Conservation (phyloP, 2,329 filamentous ascomycete genomes). For the Myriosclerotinia duriaeana region DNA sequence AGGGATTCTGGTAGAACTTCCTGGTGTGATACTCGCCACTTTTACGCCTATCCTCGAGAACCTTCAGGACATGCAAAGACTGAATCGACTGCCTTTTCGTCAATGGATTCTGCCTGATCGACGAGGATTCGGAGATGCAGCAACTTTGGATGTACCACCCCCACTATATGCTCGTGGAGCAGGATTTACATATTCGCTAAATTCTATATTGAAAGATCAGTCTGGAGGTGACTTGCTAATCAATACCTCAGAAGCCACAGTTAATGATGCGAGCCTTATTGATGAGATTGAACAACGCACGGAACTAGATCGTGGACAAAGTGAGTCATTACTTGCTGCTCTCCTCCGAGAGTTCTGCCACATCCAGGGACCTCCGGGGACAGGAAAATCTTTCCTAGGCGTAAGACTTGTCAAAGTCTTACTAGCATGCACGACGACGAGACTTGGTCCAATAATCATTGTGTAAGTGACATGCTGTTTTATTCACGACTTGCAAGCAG, state of each 20-base stretch:
- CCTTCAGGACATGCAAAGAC: conserved; percentile 16
- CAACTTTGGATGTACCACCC: conserved; percentile 27
- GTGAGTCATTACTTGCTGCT: conserved; percentile 44
- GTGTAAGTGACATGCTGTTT: conserved; percentile 35
- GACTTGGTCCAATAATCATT: conserved; percentile 42
- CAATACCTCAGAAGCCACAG: not conserved
- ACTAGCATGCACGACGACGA: conserved; percentile 40
- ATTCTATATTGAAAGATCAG: conserved; percentile 26
- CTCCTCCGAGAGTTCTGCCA: conserved; percentile 47
- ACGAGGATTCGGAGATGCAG: not conserved
- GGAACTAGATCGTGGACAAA: conserved; percentile 32
- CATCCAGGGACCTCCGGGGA: conserved; percentile 35
- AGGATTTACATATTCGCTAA: conserved; percentile 27
- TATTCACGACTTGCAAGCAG: conserved; percentile 41
- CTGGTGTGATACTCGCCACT: conserved; percentile 13
- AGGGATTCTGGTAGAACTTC: conserved; percentile 12
- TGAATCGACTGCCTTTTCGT: conserved; percentile 6
- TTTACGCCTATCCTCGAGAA: conserved; percentile 16
- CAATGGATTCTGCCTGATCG: conserved; percentile 20
- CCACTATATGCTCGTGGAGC: conserved; percentile 29
- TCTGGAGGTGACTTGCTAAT: conserved; percentile 26
- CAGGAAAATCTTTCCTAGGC: conserved; percentile 38
- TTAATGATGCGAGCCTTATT: conserved; percentile 28
- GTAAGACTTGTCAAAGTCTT: conserved; percentile 34
- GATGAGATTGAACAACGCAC: conserved; percentile 28